Conservation (phyloP, 345 rosid genomes). For the Rhodomyrtus tomentosa region DNA sequence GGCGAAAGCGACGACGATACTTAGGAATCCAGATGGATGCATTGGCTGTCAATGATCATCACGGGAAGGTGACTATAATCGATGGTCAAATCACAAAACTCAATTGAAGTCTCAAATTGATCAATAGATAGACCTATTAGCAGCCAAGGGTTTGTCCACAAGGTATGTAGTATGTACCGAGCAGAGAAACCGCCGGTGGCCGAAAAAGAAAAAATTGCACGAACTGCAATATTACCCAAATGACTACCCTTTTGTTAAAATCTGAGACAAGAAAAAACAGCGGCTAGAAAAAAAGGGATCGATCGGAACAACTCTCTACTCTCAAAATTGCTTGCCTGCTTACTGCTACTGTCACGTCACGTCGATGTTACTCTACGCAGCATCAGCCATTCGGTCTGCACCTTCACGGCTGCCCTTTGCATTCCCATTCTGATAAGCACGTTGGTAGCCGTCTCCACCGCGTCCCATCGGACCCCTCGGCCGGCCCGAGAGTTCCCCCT, state of each 20-base stretch:
- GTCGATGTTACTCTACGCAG: neutral
- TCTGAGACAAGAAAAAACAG: neutral
- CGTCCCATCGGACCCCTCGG: conserved; percentile 3
- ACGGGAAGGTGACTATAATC: neutral
- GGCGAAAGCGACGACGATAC: neutral
- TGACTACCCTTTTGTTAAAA: neutral
- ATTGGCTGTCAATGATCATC: neutral
- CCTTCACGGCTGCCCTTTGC: neutral
- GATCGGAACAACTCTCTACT: neutral
- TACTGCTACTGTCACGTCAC: neutral
- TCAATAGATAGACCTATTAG: neutral
- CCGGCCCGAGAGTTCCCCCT: conserved; percentile 6
- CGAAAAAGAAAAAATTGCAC: neutral
- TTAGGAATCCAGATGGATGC: neutral
- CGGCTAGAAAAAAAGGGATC: neutral
- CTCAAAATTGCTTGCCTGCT: conserved; percentile 1
- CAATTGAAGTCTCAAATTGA: neutral
- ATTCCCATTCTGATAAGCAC: neutral
- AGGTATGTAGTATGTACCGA: neutral
- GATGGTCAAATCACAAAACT: neutral
- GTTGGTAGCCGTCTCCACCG: conserved; percentile 6
- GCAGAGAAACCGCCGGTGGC: neutral
- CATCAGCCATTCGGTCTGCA: neutral
- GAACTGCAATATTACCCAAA: neutral
- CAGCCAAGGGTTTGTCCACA: neutral